phyloP scores from a whole-genome alignment of 345 rosid genomes.

The Aquilaria sinensis region DNA sequence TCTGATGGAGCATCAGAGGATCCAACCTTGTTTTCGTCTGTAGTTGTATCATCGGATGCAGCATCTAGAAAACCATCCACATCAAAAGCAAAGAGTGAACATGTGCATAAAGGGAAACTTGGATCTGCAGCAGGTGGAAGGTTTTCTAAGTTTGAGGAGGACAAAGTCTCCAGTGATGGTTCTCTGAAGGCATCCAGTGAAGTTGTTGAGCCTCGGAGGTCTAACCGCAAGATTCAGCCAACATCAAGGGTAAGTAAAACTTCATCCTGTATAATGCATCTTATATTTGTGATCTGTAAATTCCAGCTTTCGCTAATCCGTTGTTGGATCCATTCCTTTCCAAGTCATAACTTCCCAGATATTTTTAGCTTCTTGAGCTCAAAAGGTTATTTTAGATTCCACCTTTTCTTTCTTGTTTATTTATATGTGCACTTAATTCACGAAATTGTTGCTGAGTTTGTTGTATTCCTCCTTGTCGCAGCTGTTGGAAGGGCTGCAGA shows the following conservation, averaged over 20 bases:
- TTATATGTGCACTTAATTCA: too few species aligned
- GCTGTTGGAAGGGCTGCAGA: conserved; percentile 94
- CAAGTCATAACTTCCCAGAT: too few species aligned
- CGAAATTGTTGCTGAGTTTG: too few species aligned
- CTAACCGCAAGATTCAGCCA: conserved; percentile 89
- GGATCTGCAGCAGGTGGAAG: conserved; percentile 34
- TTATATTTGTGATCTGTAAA: not conserved
- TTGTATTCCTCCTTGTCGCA: conserved; percentile 17
- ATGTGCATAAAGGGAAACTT: conserved; percentile 36
- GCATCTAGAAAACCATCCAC: conserved; percentile 34
- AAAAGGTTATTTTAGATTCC: too few species aligned
- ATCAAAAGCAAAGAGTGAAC: conserved; percentile 28
- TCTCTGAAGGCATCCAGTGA: conserved; percentile 37
- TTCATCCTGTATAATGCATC: not conserved
- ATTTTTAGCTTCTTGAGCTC: too few species aligned
- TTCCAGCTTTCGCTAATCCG: not conserved
- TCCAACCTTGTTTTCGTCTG: conserved; percentile 44
- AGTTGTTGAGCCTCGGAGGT: conserved; percentile 79
- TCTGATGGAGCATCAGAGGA: conserved; percentile 39
- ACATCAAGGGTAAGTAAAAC: conserved; percentile 76
- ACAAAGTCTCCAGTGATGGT: conserved; percentile 28
- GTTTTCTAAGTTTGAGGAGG: conserved; percentile 49
- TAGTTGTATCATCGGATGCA: conserved; percentile 27
- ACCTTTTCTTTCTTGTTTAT: too few species aligned
- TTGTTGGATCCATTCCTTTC: too few species aligned